Evolutionary conservation across 805 yeast genomes (phyloP).

Genomic region (Blastobotrys muscicola): DNA sequence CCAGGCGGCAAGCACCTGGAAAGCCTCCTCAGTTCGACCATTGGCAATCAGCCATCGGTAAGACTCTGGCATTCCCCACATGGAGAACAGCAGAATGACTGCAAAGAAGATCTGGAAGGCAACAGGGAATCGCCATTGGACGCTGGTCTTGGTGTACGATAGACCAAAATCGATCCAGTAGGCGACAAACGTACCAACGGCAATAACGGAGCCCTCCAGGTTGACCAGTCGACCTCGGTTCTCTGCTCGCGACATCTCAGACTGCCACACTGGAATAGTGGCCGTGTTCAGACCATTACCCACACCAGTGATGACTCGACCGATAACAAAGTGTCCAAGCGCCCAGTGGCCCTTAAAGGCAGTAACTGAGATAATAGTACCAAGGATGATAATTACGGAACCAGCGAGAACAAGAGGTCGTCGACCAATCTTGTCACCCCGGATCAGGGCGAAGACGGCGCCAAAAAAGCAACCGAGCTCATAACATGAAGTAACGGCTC

Average conservation of each 20-base stretch:
- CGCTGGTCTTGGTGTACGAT: slow-evolving; percentile 39
- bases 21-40: slow-evolving; percentile 39
- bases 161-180: slow-evolving; percentile 53
- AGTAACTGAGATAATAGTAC: slow-evolving; percentile 52
- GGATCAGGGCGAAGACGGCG: slow-evolving; percentile 49
- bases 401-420: slow-evolving; percentile 53
- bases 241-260: slow-evolving; percentile 61
- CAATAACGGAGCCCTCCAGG: slow-evolving; percentile 62
- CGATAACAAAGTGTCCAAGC: slow-evolving; percentile 64
- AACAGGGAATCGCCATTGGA: slow-evolving; percentile 73
- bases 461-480: slow-evolving; percentile 73
- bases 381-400: slow-evolving; percentile 44
- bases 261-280: slow-evolving; percentile 77
- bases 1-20: slow-evolving; percentile 43
- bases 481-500: slow-evolving; percentile 46
- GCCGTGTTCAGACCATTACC: slow-evolving; percentile 75
- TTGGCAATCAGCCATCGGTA: slow-evolving; percentile 76
- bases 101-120: slow-evolving; percentile 57
- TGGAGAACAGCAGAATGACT: slow-evolving; percentile 46
- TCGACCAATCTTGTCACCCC: slow-evolving; percentile 61
- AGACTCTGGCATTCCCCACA: slow-evolving; percentile 70
- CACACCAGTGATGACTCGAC: slow-evolving; percentile 62
- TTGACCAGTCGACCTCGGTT: slow-evolving; percentile 61
- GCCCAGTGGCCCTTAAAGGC: slow-evolving; percentile 21
- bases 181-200: slow-evolving; percentile 65